Evolutionary conservation across 106 monocot genomes (phyloP).

Genomic region (Platanthera guangdongensis): DNA sequence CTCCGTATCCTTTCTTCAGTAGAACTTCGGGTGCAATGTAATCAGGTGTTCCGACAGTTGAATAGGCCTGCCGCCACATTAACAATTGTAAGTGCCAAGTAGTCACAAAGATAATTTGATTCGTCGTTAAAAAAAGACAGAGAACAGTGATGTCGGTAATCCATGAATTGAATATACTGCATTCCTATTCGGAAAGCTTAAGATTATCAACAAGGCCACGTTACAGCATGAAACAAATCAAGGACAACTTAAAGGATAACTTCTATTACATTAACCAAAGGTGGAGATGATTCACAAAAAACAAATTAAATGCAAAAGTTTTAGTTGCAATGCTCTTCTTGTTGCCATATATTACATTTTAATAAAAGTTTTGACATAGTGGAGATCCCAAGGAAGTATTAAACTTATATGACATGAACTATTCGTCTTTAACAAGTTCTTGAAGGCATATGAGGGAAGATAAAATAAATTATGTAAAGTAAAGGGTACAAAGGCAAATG

Average conservation of each 20-base stretch:
- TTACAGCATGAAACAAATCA: not conserved
- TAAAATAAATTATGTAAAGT: not conserved
- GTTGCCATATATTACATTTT: not conserved
- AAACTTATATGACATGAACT: not conserved
- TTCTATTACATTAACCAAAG: not conserved
- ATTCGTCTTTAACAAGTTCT: not conserved
- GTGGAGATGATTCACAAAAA: not conserved
- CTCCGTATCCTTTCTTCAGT: slow-evolving; percentile 22
- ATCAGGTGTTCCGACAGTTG: slow-evolving; percentile 24
- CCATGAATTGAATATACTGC: not conserved
- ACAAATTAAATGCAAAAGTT: not conserved
- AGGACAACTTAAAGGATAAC: not conserved
- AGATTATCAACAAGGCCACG: not conserved
- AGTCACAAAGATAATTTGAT: not conserved
- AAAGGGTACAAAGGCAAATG: not conserved
- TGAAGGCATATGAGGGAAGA: not conserved
- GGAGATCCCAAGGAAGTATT: not conserved
- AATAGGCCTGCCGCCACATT: slow-evolving; percentile 13
- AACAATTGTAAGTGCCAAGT: not conserved
- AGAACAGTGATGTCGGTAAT: not conserved
- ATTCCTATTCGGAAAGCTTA: not conserved
- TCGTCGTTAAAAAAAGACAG: not conserved
- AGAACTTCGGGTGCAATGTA: slow-evolving; percentile 29
- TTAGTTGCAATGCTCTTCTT: not conserved
- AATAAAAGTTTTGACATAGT: not conserved